phyloP scores from a whole-genome alignment of 257 asterid species.

The Solanum stenotomum region DNA sequence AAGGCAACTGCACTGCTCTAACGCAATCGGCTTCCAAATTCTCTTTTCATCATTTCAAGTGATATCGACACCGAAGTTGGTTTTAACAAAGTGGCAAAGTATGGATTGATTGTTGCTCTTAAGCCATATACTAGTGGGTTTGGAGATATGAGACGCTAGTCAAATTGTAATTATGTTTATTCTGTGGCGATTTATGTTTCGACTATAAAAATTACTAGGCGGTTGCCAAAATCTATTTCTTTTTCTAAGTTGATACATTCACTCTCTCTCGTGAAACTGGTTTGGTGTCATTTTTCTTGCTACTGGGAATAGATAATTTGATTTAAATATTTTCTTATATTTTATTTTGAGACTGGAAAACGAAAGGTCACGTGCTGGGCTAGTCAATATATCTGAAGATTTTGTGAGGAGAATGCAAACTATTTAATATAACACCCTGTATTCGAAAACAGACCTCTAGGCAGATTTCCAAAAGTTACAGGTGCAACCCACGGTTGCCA shows the following conservation, averaged over 20 bases:
- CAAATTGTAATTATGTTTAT: not conserved
- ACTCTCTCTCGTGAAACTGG: not conserved
- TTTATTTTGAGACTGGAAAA: not conserved
- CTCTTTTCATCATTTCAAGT: not conserved
- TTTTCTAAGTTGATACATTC: not conserved
- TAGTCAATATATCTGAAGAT: no score
- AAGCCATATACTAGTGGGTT: not conserved
- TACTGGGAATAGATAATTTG: not conserved
- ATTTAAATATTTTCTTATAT: not conserved
- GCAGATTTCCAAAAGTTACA: no score
- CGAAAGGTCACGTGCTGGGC: not conserved
- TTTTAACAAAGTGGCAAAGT: not conserved
- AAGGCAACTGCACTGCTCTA: not conserved
- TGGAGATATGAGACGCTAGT: not conserved
- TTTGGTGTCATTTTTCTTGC: not conserved
- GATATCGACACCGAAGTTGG: not conserved
- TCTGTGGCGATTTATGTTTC: not conserved
- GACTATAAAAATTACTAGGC: not conserved
- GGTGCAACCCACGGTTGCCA: no score
- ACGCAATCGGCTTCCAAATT: not conserved
- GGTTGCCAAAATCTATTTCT: not conserved
- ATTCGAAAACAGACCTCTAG: no score
- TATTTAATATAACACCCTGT: not conserved
- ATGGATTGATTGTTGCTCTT: not conserved
- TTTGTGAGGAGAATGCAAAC: not conserved